Base-by-base conservation (phyloP, 805 yeast species). In the Myxozyma kluyveri region DNA sequence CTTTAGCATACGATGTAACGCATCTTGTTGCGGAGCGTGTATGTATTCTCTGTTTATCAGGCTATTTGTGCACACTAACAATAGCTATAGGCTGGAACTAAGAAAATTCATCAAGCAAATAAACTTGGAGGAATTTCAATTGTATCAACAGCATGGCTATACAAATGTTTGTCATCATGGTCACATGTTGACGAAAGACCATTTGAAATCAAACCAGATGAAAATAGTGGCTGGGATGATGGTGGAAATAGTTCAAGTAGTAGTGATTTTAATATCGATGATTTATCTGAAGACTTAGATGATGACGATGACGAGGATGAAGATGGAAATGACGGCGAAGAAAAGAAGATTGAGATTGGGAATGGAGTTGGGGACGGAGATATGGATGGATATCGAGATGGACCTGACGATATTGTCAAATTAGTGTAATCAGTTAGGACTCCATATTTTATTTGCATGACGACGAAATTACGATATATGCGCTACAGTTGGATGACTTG, bases 101-200 rank as follows among this genome's bases (percentile, higher is more conserved):
- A 81, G 62, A 91, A 91, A 66, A 96, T 90, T 7, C 77, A 90
- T 42, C 76, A 84, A 29, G 97, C 96, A 0, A 80, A 78, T 63
- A 83, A 0, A 72, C 80, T 49, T 82, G 33, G 33, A 83, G 1
- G 66, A 72, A 84, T 84, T 32, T 81, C 84, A 61, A 77, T 91
- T n/a, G 96, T 91, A 18, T 84, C 83, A 63, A 90, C 95, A 2
- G 93, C 87, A 63, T 91, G 99, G 99, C 69, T 91, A 2, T 90
- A 90, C 70, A 82, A 84, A 33, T 86, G 96, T 67, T 73, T 91
- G 59, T 82, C 89, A 5, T 70, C 76, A 23, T 91, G 98, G 98
- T 73, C 74, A 49, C 77, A 76, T 42, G 83, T 82, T 0, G 81
- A 82, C 17, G 93, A 84, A 57, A 72, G 66, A 2, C 80, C 77